Evolutionary conservation across 768 basidiomycete species (phyloP).

Genomic region (Neoboletus brunneissimus): DNA sequence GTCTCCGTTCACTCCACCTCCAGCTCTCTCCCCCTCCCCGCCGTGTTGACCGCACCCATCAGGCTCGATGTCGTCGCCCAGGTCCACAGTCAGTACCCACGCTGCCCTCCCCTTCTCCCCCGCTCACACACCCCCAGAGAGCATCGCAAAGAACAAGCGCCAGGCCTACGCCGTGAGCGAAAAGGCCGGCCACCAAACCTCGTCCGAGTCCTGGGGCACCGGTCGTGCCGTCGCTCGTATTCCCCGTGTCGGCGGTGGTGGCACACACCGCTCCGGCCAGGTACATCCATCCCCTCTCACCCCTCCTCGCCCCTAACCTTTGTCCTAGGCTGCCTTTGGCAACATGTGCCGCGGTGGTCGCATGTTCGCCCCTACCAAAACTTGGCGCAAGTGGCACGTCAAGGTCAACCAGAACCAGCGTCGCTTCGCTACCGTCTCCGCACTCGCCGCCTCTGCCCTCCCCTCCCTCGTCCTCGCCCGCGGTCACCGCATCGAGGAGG

Average conservation of each 20-base stretch:
- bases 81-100: slow-evolving; percentile 88
- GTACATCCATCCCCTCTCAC: slow-evolving; percentile 32
- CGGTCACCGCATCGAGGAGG: slow-evolving; percentile 97
- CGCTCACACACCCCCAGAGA: slow-evolving; percentile 54
- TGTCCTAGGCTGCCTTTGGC: slow-evolving; percentile 87
- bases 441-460: slow-evolving; percentile 95
- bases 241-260: slow-evolving; percentile 98
- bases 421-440: slow-evolving; percentile 96
- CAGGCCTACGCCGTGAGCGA: slow-evolving; percentile 96
- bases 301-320: slow-evolving; percentile 1
- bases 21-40: slow-evolving; percentile 86
- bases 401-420: slow-evolving; percentile 99
- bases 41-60: slow-evolving; percentile 97
- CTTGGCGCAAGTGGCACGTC: slow-evolving; percentile 99
- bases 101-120: background rate
- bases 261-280: slow-evolving; percentile 98
- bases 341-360: slow-evolving; percentile 99
- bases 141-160: slow-evolving; percentile 96
- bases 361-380: slow-evolving; percentile 99
- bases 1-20: slow-evolving; percentile 82
- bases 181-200: slow-evolving; percentile 99
- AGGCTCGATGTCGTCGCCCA: slow-evolving; percentile 97
- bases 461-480: slow-evolving; percentile 96
- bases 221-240: slow-evolving; percentile 99
- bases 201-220: slow-evolving; percentile 99